Evolutionary conservation across 2,329 filamentous ascomycete genomes (phyloP), one percentile per base, ranked within the genome.

Genomic region (Phialophora verrucosa): DNA sequence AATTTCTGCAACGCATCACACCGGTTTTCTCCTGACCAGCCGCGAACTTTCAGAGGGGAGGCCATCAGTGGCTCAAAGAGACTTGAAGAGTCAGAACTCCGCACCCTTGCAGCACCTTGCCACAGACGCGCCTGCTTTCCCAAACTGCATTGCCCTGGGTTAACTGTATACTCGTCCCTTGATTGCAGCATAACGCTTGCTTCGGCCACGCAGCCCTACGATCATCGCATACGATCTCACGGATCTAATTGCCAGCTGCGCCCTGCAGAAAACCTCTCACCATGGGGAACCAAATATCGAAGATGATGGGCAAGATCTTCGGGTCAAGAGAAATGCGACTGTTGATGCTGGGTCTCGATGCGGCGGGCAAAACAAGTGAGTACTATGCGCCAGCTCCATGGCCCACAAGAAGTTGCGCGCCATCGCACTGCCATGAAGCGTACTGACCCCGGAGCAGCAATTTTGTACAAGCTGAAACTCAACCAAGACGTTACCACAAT

Each of bases 271-370:
- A 55, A 14, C 20, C 23, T 6, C 8, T 38, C 75, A 90, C 79
- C 73, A 98, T 98, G 94, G 94, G 94, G 83, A 91, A 90, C 77
- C 90, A 92, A 82, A 86, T 97, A 80, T 96, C 92, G 75, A 97
- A 96, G 84, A 90, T 97, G 83, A 93, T 97, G 90, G 91, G 92
- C 82, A 97, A 96, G 89, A 92, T 98, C 85, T 98, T 97, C 85
- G 94, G 94, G 82, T 96, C 94, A 73, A 97, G 97, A 86, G 94
- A 98, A 84, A 97, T 98, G 93, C 91, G 94, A 76, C 90, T 99
- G 79, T 85, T 98, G 78, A 99, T 99, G 95, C 86, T 99, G 74
- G 95, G 95, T 75, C 88, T 98, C 75, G 95, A 99, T 82, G 95
- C 95, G 72, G 95, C 95, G 73, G 95, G 95, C 85, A 99, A 99